Conservation (phyloP, 257 asterid species). For the Solanum sparsipilum region DNA sequence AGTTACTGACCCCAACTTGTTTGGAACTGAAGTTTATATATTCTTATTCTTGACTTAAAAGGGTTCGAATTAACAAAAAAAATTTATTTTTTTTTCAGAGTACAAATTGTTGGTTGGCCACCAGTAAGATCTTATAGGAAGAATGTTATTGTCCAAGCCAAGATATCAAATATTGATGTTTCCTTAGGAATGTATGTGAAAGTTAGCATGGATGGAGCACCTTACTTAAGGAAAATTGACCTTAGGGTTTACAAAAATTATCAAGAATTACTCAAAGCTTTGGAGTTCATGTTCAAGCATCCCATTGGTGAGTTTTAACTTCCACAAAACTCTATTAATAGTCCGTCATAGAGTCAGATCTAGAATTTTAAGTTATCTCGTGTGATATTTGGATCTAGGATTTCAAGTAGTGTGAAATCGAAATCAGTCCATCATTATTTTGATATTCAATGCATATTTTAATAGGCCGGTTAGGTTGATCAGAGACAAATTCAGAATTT, state of each 20-base stretch:
- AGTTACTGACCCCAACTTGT: not conserved
- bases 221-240: not conserved
- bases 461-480: not conserved
- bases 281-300: not conserved
- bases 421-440: not conserved
- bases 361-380: not conserved
- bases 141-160: not conserved
- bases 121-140: not conserved
- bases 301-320: not conserved
- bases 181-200: not conserved
- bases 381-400: not conserved
- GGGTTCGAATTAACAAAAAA: not conserved
- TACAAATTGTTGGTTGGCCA: not conserved
- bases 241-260: not conserved
- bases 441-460: not conserved
- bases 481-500: not conserved
- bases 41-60: not conserved
- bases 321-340: not conserved
- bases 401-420: not conserved
- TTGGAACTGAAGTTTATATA: not conserved
- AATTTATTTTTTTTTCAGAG: not conserved
- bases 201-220: constrained; percentile 1
- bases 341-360: accelerated
- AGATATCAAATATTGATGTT: not conserved
- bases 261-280: not conserved